Base-by-base conservation (phyloP, 108 stramenopile genomes). In the Aurantiochytrium sp. region DNA sequence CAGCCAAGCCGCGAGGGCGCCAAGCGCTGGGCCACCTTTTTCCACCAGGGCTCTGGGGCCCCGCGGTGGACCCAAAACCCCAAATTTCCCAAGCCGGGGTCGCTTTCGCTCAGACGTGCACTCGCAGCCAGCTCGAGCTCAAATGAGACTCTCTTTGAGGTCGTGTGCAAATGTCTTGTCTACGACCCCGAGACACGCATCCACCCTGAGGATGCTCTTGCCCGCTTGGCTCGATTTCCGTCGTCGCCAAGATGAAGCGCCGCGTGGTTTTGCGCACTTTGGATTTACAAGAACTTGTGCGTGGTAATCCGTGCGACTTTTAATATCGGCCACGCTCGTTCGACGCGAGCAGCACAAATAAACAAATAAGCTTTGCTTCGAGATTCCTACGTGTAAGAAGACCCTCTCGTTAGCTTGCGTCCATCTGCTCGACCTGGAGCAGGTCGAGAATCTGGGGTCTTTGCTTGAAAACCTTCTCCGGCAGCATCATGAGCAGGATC, bases 401-500 rank as follows among this genome's bases (percentile, higher is more conserved):
- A 19, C 34, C 22, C 59, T 24, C 15, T 24, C 15, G 50, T 3
- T 30, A 81, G 19, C 39, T 37, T 6, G n/a, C n/a, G 6, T 81
- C 39, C 1, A 81, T 48, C 0, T 81, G 73, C n/a, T 81, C 73
- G 50, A 81, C 45, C 39, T 81, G 42, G 0, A 81, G 45, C 12
- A 81, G 27, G 73, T 48, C 42, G 17, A 81, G 73, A 48, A 81
- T 81, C 24, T 81, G 73, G 32, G 73, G 73, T 24, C 73, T 12
- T 17, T 81, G 73, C 27, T 48, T 81, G 24, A 81, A 81, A 6
- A 81, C 73, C 30, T 81, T 81, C 45, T 81, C 73, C 24, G 73
- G 73, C 73, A 81, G 8, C 42, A 48, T 81, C 73, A 81, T 81
- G 42, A 81, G 4, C n/a, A 81, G 73, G 39, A 81, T 81, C 0